Conservation (phyloP, 192 early-diverging fungal species). For the Fimicolochytrium jonesii region DNA sequence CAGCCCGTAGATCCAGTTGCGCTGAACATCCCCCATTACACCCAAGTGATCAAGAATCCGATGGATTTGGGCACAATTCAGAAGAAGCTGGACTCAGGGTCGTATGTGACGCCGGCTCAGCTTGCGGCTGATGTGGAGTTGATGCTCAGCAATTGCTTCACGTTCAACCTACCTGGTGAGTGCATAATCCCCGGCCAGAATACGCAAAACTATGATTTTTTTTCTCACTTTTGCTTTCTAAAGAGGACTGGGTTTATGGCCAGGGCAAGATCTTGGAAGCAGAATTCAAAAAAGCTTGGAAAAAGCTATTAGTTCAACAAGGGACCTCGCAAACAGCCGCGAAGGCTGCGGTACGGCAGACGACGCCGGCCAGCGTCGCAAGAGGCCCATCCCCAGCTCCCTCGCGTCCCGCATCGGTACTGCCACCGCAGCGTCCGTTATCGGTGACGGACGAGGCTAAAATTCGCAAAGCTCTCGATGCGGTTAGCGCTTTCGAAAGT, state of each 20-base stretch:
- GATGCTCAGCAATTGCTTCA: conserved; percentile 43
- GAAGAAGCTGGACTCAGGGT: conserved; percentile 58
- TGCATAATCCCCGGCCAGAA: neutral
- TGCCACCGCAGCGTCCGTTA: too few species aligned
- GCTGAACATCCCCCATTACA: conserved; percentile 83
- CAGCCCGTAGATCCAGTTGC: conserved; percentile 68
- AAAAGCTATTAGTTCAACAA: too few species aligned
- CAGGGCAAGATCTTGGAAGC: conserved; percentile 29
- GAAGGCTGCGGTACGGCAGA: neutral
- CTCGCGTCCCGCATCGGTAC: too few species aligned
- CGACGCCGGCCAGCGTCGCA: too few species aligned
- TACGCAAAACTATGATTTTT: neutral
- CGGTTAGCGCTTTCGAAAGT: neutral
- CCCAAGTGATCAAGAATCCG: conserved; percentile 74
- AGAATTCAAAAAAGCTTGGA: conserved; percentile 33
- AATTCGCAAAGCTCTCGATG: neutral
- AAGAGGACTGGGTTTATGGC: conserved; percentile 36
- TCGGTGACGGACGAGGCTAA: neutral
- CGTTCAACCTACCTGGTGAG: conserved; percentile 62
- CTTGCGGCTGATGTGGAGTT: conserved; percentile 70
- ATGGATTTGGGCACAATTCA: conserved; percentile 85
- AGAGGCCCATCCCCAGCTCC: too few species aligned
- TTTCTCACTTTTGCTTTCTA: too few species aligned
- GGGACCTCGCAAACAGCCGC: too few species aligned
- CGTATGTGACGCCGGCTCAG: conserved; percentile 54